Conservation (phyloP, 768 basidiomycete species). For the Cantharellus anzutake region DNA sequence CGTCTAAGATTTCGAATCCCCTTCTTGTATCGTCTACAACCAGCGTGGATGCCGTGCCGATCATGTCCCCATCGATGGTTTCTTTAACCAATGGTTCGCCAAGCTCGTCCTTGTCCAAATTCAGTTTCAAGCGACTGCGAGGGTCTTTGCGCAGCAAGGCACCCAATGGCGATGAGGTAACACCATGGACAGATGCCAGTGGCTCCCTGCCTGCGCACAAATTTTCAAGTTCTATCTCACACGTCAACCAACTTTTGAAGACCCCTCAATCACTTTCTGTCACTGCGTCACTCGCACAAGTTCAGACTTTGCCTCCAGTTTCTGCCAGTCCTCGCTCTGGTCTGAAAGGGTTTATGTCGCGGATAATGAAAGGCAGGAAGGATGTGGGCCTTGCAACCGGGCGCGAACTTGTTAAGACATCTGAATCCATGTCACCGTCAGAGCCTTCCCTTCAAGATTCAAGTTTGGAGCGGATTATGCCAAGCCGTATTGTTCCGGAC, state of each 20-base stretch:
- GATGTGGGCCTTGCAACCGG: neutral
- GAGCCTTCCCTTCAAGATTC: too few species aligned
- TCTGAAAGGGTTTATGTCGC: conserved; percentile 63
- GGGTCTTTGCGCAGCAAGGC: conserved; percentile 43
- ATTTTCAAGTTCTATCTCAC: neutral
- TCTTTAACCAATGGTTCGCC: conserved; percentile 18
- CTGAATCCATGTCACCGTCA: neutral
- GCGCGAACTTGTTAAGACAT: neutral
- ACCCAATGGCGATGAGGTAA: conserved; percentile 30
- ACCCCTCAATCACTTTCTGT: conserved; percentile 1
- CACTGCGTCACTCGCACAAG: conserved; percentile 12
- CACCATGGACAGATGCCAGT: neutral
- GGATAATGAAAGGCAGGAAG: conserved; percentile 22
- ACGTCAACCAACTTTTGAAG: neutral
- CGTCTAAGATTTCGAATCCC: conserved; percentile 47
- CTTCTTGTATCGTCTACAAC: conserved; percentile 46
- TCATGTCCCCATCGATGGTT: conserved; percentile 24
- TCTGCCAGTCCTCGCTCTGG: conserved; percentile 36
- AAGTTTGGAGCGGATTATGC: too few species aligned
- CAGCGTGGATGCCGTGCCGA: conserved; percentile 46
- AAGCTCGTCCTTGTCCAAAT: conserved; percentile 25
- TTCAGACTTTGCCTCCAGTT: conserved; percentile 11
- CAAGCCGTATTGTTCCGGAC: neutral
- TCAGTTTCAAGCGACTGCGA: conserved; percentile 55
- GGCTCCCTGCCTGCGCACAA: neutral